phyloP scores from a whole-genome alignment of 2,329 filamentous ascomycete species.

The Hypoxylon sp. region DNA sequence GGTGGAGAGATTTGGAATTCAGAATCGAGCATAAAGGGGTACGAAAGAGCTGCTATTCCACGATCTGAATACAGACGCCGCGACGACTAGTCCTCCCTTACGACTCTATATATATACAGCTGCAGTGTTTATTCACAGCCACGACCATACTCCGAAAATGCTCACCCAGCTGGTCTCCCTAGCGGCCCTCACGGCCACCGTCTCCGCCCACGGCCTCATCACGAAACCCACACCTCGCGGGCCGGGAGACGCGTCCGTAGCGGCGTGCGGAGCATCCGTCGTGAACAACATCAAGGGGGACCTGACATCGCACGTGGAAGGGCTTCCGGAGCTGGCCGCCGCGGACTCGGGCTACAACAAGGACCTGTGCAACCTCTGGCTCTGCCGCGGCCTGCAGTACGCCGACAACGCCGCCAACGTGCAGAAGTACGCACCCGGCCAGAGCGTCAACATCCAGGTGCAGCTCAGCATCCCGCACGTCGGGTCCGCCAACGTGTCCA shows the following conservation, averaged over 20 bases:
- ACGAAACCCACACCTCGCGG: conserved; percentile 43
- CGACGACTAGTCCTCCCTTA: background rate
- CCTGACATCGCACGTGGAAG: conserved; percentile 51
- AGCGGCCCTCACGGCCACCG: conserved; percentile 43
- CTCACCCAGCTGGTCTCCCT: conserved; percentile 39
- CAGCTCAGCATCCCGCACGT: conserved; percentile 61
- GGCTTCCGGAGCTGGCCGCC: conserved; percentile 50
- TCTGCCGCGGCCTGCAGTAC: conserved; percentile 58
- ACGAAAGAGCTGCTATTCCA: conserved; percentile 34
- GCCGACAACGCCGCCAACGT: conserved; percentile 56
- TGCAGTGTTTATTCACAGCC: background rate
- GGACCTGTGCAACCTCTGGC: conserved; percentile 53
- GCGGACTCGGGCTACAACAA: conserved; percentile 44
- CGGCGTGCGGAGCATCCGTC: conserved; percentile 47
- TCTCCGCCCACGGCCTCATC: conserved; percentile 48
- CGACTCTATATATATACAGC: background rate
- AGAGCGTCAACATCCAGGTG: conserved; percentile 58
- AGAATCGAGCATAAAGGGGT: conserved; percentile 27
- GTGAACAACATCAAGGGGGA: conserved; percentile 46
- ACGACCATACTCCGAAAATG: conserved; percentile 34
- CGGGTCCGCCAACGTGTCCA: conserved; percentile 62
- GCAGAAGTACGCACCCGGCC: conserved; percentile 56
- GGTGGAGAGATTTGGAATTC: conserved; percentile 39
- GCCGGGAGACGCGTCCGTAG: conserved; percentile 43
- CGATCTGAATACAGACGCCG: conserved; percentile 12